A percentile compares a stretch with the other conserved stretches of the same genome.
Evolutionary conservation across 2,329 filamentous ascomycete species (phyloP).

Genomic region (Epicoccum nigrum): DNA sequence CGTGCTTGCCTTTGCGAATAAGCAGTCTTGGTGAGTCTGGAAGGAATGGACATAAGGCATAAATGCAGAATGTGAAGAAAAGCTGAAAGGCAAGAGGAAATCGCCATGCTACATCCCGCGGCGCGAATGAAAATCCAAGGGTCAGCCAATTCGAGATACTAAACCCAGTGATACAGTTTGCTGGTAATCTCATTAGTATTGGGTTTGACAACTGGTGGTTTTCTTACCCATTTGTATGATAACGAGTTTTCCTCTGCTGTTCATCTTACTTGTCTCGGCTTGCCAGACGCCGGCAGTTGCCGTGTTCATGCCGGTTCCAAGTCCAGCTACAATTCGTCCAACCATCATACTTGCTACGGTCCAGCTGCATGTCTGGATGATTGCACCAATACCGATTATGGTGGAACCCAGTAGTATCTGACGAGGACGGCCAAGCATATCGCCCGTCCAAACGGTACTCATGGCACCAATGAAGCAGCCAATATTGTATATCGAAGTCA

Average conservation of each 20-base stretch:
- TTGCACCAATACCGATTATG: conserved; percentile 47
- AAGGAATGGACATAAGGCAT: conserved; percentile 54
- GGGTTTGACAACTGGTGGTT: neutral
- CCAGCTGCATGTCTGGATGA: conserved; percentile 47
- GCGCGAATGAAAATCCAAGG: conserved; percentile 51
- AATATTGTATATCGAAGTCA: conserved; percentile 51
- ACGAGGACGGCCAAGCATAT: conserved; percentile 63
- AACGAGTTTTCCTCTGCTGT: conserved; percentile 53
- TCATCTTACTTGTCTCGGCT: conserved; percentile 55
- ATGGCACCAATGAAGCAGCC: conserved; percentile 55
- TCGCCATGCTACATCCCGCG: conserved; percentile 44
- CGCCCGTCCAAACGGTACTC: conserved; percentile 57
- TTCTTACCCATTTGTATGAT: conserved; percentile 52
- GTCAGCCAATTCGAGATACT: conserved; percentile 53
- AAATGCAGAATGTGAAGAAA: conserved; percentile 64
- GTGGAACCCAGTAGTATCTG: conserved; percentile 63
- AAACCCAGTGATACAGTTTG: conserved; percentile 53
- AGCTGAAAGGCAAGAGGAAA: conserved; percentile 64
- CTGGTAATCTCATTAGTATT: conserved; percentile 24
- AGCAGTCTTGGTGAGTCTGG: conserved; percentile 55
- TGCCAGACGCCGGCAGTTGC: conserved; percentile 58
- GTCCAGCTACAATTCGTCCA: conserved; percentile 52
- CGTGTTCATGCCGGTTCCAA: conserved; percentile 57
- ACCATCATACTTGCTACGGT: conserved; percentile 49
- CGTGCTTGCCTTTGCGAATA: conserved; percentile 59